Evolutionary conservation across 495 filamentous ascomycete species (phyloP), one percentile per base, ranked within the genome.

Genomic region (Neurospora sp.): DNA sequence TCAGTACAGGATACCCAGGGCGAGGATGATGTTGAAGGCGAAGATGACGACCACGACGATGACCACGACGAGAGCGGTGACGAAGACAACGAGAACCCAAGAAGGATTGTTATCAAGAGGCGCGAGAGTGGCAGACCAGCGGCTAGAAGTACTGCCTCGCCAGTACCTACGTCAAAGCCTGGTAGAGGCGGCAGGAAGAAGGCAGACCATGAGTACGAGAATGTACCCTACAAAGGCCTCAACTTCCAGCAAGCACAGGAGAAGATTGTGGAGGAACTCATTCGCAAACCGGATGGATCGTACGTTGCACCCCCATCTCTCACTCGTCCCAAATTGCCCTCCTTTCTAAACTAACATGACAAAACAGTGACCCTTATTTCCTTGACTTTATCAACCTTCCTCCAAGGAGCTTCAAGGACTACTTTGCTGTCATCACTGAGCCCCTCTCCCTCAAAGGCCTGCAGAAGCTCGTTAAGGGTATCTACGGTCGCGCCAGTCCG

Each of bases 191-290:
- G 70, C 14, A 76, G 74, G 75, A 72, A 76, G 71, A 83, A 83
- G 77, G 76, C 83, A 69, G 82, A 90, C 79, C 82, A 84, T 75
- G 74, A 89, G 75, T 87, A 87, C 69, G 81, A 84, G 70, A 83
- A 82, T 71, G 85, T 83, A 68, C 82, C 84, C 12, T 90, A 89
- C 79, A 83, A 88, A 73, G 89, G 89, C 53, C 87, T 92, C 69
- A 89, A 76, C 27, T 92, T 96, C 76, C 92, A 94, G 75, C 84
- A 92, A 73, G 93, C 92, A 1, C 93, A 96, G 78, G 92, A 94
- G 72, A 91, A 92, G 82, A 89, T 96, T 40, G 83, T 96, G 0
- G 85, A 87, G 39, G 90, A 92, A 74, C 74, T 93, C 70, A 84
- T 93, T 12, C 84, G 86, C 31, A 85, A 89, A 72, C 86, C 88